These are phyloP conservation scores for Trichaptum fuscoviolaceum DNA, from an alignment of 768 basidiomycete genomes.

Conservation along the genomic window DNA sequence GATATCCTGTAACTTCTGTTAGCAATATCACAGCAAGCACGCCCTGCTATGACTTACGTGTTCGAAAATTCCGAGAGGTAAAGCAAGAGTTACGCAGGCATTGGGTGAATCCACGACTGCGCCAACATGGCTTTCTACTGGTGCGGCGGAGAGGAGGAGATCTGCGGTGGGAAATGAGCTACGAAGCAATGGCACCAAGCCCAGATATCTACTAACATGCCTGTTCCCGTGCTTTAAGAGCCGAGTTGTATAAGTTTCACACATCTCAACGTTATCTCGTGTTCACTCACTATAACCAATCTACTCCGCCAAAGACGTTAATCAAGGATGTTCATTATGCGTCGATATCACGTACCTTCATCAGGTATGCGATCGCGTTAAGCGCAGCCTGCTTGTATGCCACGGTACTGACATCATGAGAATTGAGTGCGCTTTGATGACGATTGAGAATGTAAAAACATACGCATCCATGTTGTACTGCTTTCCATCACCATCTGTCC, in stretches of 20 bases:
- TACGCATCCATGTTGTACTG: slow-evolving; percentile 78
- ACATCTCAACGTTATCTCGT: neutral
- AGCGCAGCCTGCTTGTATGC: slow-evolving; percentile 79
- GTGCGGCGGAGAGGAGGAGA: slow-evolving; percentile 62
- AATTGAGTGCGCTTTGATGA: neutral
- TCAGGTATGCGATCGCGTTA: slow-evolving; percentile 68
- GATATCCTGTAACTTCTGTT: slow-evolving; percentile 45
- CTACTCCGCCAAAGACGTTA: slow-evolving; percentile 26
- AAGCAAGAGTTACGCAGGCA: slow-evolving; percentile 67
- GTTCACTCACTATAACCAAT: slow-evolving; percentile 61
- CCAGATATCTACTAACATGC: slow-evolving; percentile 40
- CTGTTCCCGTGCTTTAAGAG: slow-evolving; percentile 62
- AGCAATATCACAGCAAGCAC: neutral
- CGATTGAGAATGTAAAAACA: slow-evolving; percentile 15
- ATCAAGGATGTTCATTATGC: neutral
- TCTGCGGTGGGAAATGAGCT: slow-evolving; percentile 30
- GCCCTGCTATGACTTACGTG: slow-evolving; percentile 35
- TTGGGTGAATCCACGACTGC: slow-evolving; percentile 77
- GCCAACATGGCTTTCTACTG: slow-evolving; percentile 65
- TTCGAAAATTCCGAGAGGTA: slow-evolving; percentile 77
- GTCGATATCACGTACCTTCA: slow-evolving; percentile 39
- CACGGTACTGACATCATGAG: slow-evolving; percentile 42
- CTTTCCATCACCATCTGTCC: slow-evolving; percentile 60
- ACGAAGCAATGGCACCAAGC: neutral
- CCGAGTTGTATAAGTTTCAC: neutral